Evolutionary conservation across 495 filamentous ascomycete species (phyloP), one percentile per base, ranked within the genome.

Genomic region (Evernia prunastri): DNA sequence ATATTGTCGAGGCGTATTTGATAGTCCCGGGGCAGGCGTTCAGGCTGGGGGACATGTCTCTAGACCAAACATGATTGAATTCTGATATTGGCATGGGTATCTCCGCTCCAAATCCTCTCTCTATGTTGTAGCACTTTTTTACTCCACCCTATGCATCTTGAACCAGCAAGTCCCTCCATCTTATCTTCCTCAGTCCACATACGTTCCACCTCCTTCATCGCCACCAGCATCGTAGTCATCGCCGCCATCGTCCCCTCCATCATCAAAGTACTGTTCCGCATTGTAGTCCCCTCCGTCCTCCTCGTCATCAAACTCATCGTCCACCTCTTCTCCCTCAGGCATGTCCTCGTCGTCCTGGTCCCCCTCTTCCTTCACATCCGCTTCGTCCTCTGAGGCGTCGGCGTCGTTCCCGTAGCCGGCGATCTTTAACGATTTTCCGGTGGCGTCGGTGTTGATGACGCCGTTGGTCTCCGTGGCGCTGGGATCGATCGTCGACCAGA

Each of bases 191-290:
- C 27, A 68, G 27, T 60, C 69, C 47, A 73, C 80, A 69, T 78
- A 82, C 11, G 71, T 77, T 51, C 80, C 80, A 57, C 79, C 81
- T 54, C 40, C 40, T 29, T 58, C 61, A 58, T 82, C 82, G 35
- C 75, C 82, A 13, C 72, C 77, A 58, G 74, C 81, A 20, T 76
- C 80, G 59, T 77, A 79, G n/a, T 76, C 76, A 70, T 80, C 80
- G 6, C 82, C 80, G 35, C 77, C 79, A 64, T 73, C 78, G 39
- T 87, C 85, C 63, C 82, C 85, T 11, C 85, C 85, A 42, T 74
- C 81, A 68, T 87, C 84, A 63, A 87, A 87, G 75, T 87, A 86
- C 58, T 85, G 79, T 65, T 87, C 84, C 0, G 84, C 84, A 67
- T 87, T 85, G 71, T 87, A 86, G 64, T 84, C 82, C 0, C 79